These are phyloP conservation scores for Globisporangium parvum DNA, from an alignment of 352 stramenopile genomes.

Conservation along the genomic window DNA sequence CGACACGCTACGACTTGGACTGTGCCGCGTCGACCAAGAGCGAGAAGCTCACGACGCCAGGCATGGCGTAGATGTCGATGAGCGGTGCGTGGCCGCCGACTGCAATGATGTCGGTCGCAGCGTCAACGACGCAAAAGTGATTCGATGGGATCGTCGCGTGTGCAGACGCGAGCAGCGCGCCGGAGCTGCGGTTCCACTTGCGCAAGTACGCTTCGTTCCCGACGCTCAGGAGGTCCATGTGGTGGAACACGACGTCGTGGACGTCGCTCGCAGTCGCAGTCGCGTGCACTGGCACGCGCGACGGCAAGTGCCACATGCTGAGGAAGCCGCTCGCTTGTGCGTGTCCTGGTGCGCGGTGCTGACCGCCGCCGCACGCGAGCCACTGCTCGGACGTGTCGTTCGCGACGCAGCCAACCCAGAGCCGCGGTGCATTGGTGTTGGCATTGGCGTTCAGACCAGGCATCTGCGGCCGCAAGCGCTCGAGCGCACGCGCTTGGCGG, in stretches of 20 bases:
- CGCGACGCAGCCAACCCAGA: slow-evolving; percentile 56
- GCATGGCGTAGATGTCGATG: slow-evolving; percentile 78
- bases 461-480: slow-evolving; percentile 42
- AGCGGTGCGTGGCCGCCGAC: slow-evolving; percentile 46
- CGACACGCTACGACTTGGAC: background rate
- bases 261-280: slow-evolving; percentile 57
- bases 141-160: slow-evolving; percentile 47
- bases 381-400: slow-evolving; percentile 72
- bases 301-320: slow-evolving; percentile 75
- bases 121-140: slow-evolving; percentile 66
- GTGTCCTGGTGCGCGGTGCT: slow-evolving; percentile 22
- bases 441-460: background rate
- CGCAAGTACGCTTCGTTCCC: slow-evolving; percentile 60
- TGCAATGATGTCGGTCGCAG: slow-evolving; percentile 56
- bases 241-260: slow-evolving; percentile 63
- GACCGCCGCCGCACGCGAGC: slow-evolving; percentile 53
- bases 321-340: slow-evolving; percentile 36
- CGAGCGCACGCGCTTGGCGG: slow-evolving; percentile 39
- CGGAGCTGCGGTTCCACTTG: slow-evolving; percentile 75
- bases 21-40: slow-evolving; percentile 34
- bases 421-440: slow-evolving; percentile 2
- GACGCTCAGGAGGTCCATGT: slow-evolving; percentile 65
- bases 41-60: slow-evolving; percentile 78
- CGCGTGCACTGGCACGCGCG: slow-evolving; percentile 59
- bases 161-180: slow-evolving; percentile 44